Base-by-base conservation (phyloP, 306 rosid genomes). In the Herpetospermum pedunculosum region DNA sequence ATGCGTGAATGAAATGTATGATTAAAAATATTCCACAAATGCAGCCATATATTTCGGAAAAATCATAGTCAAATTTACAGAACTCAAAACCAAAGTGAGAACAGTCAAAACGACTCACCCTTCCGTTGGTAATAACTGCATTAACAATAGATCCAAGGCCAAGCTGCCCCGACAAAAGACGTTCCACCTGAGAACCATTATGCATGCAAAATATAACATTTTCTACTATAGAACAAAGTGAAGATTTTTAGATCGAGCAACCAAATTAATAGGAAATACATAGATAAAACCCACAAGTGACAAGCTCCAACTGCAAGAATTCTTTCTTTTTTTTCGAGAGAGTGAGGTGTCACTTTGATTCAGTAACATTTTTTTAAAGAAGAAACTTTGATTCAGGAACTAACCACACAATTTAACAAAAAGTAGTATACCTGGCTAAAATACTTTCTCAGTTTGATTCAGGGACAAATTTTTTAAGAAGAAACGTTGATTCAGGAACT, bases 111-210 rank as follows among this genome's bases (percentile, higher is more conserved):
- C 74, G 58, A 74, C 91, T 86, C 86, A 94, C 99, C 90, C 99
- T 92, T 86, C 99, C 99, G 77, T 94, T 94, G 72, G 99, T 91
- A 79, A 94, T 84, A 81, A 94, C 91, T 65, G 92, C 97, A 81
- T 85, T 87, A 70, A 50, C 81, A 79, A 85, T 81, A 74, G 84
- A 86, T 77, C 84, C 92, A 76, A 91, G 83, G 47, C 96, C 96
- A 78, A 91, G 85, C 60, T 62, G 77, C 78, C 80, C 68, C 59
- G 74, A 70, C 83, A 94, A 78, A 79, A 86, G 82, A 3, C 53
- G 84, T 25, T 78, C 90, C 80, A 87, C 95, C 99, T 94, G 86
- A 72, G 67, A 37, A 77, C 46, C 74, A 46, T 30, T 26, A 41
- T 23, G 70, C 72, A 21, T 41, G n/a, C 48, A 25, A 46, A 44